Evolutionary conservation across 2,329 filamentous ascomycete genomes (phyloP), one percentile per base, ranked within the genome.

Genomic region (Aspergillus fumigatus): DNA sequence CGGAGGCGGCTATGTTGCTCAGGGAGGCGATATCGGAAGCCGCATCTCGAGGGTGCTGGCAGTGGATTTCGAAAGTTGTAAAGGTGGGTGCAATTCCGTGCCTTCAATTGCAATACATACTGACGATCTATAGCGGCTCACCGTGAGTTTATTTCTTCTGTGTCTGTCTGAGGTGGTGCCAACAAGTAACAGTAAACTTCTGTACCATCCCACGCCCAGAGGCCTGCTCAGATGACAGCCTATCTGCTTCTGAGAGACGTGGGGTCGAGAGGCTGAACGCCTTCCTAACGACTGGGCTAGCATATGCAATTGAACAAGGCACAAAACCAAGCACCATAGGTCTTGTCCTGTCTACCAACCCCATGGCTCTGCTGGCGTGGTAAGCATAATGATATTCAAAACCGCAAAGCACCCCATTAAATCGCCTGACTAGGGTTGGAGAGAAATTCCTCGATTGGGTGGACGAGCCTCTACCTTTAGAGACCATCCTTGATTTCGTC

Each of bases 401-500:
- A 4, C 7, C 45, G 4, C 2, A 19, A 3, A 11, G 21, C 32
- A 21, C 27, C 9, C 10, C 5, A 8, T 23, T 49, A 19, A 23
- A 41, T 59, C 8, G 62, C 25, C 1, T 38, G 1, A 6, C 1
- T 51, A 80, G 78, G 72, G 58, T 73, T 52, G 73, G 72, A 10
- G 73, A 75, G 53, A 75, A 74, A 27, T 72, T 69, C 43, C 55
- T 72, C 23, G 66, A 72, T 53, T 75, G 73, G 73, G 68, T 67
- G 1, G 73, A 75, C 35, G 62, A 69, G 1, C 64, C 70, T 1
- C 64, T 73, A 10, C 49, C 68, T 1, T 53, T 65, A 8, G 56
- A 71, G 2, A 65, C 69, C 0, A 74, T 75, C 23, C 61, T 75
- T 17, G 68, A 71, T 29, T 66, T 68, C 1, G 60, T 69, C 17